Percentiles rank a stretch among this genome's conserved stretches.
Evolutionary conservation across 1,284 basidiomycete genomes (phyloP).

Genomic region (Malassezia japonica): DNA sequence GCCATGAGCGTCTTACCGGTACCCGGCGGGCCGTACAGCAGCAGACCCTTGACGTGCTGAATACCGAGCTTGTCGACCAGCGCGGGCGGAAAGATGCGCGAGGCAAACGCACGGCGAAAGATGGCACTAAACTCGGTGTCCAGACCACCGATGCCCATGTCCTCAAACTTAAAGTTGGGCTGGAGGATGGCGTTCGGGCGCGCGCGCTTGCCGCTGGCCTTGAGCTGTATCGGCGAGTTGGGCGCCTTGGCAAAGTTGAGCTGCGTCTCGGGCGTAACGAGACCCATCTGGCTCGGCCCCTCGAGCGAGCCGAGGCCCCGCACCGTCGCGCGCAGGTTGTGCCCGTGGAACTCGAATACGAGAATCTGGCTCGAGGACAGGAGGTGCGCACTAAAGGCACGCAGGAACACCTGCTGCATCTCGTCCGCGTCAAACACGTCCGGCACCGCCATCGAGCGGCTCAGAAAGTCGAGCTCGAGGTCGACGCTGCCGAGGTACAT

Average conservation of each 20-base stretch:
- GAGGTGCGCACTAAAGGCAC: constrained; percentile 59
- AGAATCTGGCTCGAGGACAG: constrained; percentile 61
- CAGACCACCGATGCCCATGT: constrained; percentile 98
- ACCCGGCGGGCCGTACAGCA: constrained; percentile 90
- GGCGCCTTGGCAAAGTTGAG: constrained; percentile 78
- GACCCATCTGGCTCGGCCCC: constrained; percentile 54
- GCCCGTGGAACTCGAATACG: constrained; percentile 82
- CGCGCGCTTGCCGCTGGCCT: constrained; percentile 83
- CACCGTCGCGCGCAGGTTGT: constrained; percentile 67
- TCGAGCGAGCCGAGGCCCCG: constrained; percentile 58
- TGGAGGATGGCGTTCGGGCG: constrained; percentile 90
- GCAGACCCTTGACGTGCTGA: constrained; percentile 93
- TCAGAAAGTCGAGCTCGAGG: constrained; percentile 37
- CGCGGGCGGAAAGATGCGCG: constrained; percentile 90
- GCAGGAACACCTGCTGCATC: constrained; percentile 65
- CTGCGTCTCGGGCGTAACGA: constrained; percentile 82
- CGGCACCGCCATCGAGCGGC: constrained; percentile 23
- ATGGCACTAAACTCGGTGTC: constrained; percentile 92
- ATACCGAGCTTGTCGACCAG: constrained; percentile 97
- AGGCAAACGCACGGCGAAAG: constrained; percentile 96
- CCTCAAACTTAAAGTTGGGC: constrained; percentile 98
- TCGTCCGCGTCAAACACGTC: constrained; percentile 62
- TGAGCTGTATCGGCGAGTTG: constrained; percentile 73
- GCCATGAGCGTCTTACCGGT: constrained; percentile 98
- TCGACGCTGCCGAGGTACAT: constrained; percentile 41